A percentile compares a stretch with the other conserved stretches of the same genome.
Evolutionary conservation across 202 grass and related monocot genomes (phyloP).

Genomic region (Zizania palustris): DNA sequence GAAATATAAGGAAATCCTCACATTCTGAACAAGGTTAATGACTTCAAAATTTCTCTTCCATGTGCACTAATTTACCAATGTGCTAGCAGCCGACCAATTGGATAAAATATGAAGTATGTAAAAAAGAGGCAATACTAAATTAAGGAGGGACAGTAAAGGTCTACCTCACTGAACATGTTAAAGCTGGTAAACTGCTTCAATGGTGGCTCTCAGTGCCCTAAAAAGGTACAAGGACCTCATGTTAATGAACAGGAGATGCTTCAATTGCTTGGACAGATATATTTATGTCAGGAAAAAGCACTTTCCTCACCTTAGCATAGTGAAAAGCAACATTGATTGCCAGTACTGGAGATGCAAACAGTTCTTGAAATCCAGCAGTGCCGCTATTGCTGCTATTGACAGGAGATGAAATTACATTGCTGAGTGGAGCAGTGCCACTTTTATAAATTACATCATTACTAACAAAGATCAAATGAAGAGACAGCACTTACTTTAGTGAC

Average conservation of each 20-base stretch:
- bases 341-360: constrained; percentile 19
- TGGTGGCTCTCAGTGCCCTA: background rate
- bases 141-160: constrained; percentile 2
- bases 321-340: constrained; percentile 25
- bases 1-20: too few relatives aligned
- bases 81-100: background rate
- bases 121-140: constrained; percentile 2
- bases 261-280: constrained; percentile 17
- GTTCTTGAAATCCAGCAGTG: constrained; percentile 19
- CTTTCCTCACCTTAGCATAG: background rate
- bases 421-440: background rate
- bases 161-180: background rate
- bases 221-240: constrained; percentile 2
- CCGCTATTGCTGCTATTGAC: background rate
- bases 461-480: background rate
- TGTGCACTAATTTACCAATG: background rate
- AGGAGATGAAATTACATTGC: background rate
- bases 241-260: constrained; percentile 26
- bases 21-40: background rate
- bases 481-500: background rate
- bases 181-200: constrained; percentile 5
- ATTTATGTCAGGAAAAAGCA: constrained; percentile 34
- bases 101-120: background rate
- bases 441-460: background rate
- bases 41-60: constrained; percentile 14